Evolutionary conservation across 2,329 filamentous ascomycete genomes (phyloP).

Genomic region (Fusarium camptoceras): DNA sequence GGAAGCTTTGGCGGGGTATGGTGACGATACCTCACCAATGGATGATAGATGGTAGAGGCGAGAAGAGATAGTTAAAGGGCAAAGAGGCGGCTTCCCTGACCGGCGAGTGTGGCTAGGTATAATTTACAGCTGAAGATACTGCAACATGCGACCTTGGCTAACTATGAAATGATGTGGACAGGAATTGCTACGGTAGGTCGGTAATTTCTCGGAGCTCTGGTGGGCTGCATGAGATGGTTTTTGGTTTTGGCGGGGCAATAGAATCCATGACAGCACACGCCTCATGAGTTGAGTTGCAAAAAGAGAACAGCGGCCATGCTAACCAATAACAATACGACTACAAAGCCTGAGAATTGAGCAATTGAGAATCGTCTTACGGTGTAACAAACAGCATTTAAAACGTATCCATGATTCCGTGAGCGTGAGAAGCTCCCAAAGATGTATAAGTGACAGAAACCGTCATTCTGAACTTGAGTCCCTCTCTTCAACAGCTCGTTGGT

Average conservation of each 20-base stretch:
- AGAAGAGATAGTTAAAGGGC: conserved; percentile 16
- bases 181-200: conserved; percentile 45
- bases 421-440: not conserved
- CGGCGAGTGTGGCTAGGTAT: conserved; percentile 23
- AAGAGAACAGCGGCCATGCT: not conserved
- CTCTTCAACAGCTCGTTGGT: not conserved
- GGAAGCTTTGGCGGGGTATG: conserved; percentile 27
- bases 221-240: conserved; percentile 41
- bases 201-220: conserved; percentile 48
- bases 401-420: not conserved
- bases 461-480: not conserved
- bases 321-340: not conserved
- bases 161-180: conserved; percentile 42
- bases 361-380: not conserved
- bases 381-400: not conserved
- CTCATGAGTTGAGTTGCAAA: conserved; percentile 11
- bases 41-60: conserved; percentile 6
- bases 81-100: conserved; percentile 44
- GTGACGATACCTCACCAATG: conserved; percentile 22
- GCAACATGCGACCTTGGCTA: conserved; percentile 15
- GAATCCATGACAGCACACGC: conserved; percentile 27
- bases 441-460: not conserved
- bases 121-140: conserved; percentile 31
- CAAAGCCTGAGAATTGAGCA: not conserved
- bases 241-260: conserved; percentile 43